Base-by-base conservation (phyloP, 192 early-diverging fungal species). In the Coemansia sp. region DNA sequence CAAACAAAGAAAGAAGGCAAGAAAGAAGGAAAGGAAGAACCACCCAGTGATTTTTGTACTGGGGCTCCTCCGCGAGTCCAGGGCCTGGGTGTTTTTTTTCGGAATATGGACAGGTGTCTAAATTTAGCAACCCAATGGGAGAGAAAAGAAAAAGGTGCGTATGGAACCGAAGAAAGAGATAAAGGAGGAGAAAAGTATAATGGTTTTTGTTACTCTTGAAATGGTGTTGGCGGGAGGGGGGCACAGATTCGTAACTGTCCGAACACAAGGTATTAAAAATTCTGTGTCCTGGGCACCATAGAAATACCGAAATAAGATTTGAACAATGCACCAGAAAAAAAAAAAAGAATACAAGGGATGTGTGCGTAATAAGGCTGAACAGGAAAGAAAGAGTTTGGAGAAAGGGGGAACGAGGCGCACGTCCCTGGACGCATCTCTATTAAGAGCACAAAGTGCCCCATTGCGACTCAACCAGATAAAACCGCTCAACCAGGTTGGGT, bases 11-110 rank as follows among this genome's bases (percentile, higher is more conserved):
- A 45, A 13, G 42, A 45, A 13, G n/a, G n/a, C n/a, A n/a, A 26
- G 26, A 26, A 26, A 26, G 26, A 26, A 26, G 26, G 3, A 26
- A 1, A 26, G 26, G 26, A 26, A 26, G 26, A 26, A 26, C 26
- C 26, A 26, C 26, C 42, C 47, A 16, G 18, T 49, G 47, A n/a
- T 49, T 49, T n/a, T 16, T 49, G 47, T 54, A 5, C n/a, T 26
- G n/a, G 57, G 16, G 8, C 15, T 59, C 16, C 46, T 47, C 46
- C 46, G 57, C 39, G 39, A n/a, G 57, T 59, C 39, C 57, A 59
- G 57, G 39, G 57, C 39, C 57, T 59, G 4, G 18, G 2, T 6
- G 9, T 12, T 41, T 41, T 59, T 58, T 41, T 41, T 37, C 6
- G 6, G 36, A 39, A 39, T 59, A 16, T 59, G 57, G 39, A 41